Evolutionary conservation across 768 basidiomycete genomes (phyloP).

Genomic region (Tulasnella sp.): DNA sequence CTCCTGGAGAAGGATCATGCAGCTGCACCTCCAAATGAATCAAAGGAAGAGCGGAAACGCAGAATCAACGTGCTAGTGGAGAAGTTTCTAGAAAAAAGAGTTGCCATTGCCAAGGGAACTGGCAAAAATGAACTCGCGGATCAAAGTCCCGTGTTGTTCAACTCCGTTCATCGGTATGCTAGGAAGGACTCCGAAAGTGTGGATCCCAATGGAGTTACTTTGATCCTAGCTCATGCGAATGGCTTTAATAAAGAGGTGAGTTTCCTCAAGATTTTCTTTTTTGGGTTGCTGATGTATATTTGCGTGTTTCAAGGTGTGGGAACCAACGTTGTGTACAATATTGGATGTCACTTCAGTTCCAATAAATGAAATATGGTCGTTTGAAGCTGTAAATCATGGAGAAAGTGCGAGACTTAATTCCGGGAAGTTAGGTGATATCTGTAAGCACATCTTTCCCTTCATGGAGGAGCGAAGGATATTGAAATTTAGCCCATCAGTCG

Average conservation of each 20-base stretch:
- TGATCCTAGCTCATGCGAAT: slow-evolving; percentile 73
- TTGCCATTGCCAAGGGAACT: slow-evolving; percentile 19
- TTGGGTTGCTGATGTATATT: not conserved
- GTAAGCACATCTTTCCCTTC: too few relatives aligned
- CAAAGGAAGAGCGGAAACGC: not conserved
- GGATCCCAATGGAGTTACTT: slow-evolving; percentile 39
- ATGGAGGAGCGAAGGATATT: too few relatives aligned
- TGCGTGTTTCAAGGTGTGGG: slow-evolving; percentile 51
- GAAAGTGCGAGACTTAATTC: slow-evolving; percentile 67
- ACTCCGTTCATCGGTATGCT: slow-evolving; percentile 57
- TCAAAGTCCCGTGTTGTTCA: slow-evolving; percentile 43
- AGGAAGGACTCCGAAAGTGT: slow-evolving; percentile 23
- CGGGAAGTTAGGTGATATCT: slow-evolving; percentile 40
- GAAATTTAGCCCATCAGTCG: slow-evolving; percentile 32
- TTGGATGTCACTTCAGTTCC: slow-evolving; percentile 29
- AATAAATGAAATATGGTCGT: slow-evolving; percentile 66
- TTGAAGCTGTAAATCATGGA: slow-evolving; percentile 77
- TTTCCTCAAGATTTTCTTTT: not conserved
- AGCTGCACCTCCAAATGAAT: slow-evolving; percentile 9
- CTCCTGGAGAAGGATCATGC: not conserved
- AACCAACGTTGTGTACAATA: slow-evolving; percentile 46
- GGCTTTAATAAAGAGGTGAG: slow-evolving; percentile 78
- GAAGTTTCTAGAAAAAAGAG: slow-evolving; percentile 16
- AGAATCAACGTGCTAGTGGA: not conserved
- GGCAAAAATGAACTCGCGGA: slow-evolving; percentile 20